Conservation (phyloP, 169 alveolate species). For the Besnoitia besnoiti region DNA sequence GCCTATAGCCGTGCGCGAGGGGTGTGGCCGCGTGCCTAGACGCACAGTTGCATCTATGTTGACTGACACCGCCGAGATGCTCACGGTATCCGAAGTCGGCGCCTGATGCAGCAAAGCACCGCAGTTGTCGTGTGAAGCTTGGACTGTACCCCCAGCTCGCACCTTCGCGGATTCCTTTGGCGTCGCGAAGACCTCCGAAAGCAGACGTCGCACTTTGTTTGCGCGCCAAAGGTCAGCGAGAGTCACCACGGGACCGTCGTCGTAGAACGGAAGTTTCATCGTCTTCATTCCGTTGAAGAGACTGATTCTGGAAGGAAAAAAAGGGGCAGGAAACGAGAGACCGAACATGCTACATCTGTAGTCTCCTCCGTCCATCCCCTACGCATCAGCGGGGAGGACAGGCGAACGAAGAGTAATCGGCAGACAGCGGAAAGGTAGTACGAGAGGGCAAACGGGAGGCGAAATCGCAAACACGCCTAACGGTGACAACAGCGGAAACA, state of each 20-base stretch:
- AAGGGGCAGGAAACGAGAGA: too few species aligned
- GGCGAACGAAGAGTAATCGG: too few species aligned
- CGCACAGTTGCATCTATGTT: background rate
- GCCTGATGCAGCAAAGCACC: background rate
- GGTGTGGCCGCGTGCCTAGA: background rate
- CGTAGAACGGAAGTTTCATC: conserved; percentile 20
- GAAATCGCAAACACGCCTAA: too few species aligned
- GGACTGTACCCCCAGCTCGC: background rate
- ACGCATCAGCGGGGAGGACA: too few species aligned
- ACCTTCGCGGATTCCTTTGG: background rate
- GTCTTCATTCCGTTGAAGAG: background rate
- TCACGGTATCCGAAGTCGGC: background rate
- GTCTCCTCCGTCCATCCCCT: too few species aligned
- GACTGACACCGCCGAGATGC: background rate
- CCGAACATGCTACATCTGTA: too few species aligned
- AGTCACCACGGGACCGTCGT: background rate
- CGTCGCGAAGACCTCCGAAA: conserved; percentile 35
- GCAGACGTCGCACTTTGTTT: conserved; percentile 41
- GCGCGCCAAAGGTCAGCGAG: conserved; percentile 36
- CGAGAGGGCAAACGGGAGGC: too few species aligned
- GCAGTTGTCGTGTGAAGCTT: background rate
- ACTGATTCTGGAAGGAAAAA: background rate
- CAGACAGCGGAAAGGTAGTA: too few species aligned
- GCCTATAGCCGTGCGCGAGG: too few species aligned
- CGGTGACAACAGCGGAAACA: too few species aligned